Evolutionary conservation across 2,329 filamentous ascomycete genomes (phyloP).

Genomic region (Cytospora mali): DNA sequence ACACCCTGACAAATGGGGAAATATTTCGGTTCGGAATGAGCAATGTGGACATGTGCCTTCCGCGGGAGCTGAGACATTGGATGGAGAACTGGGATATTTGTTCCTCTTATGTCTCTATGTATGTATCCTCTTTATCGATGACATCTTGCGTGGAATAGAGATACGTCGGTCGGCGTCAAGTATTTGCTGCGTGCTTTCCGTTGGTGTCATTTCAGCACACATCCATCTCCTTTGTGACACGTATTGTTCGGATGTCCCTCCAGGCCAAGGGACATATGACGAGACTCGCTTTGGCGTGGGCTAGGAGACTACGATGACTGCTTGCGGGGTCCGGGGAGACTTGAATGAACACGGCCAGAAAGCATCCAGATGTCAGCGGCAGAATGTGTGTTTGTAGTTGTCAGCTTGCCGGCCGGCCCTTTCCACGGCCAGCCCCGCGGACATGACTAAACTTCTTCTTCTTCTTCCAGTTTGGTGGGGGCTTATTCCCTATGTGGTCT

Average conservation of each 20-base stretch:
- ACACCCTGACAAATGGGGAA: not conserved
- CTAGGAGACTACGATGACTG: too few relatives aligned
- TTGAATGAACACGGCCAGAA: too few relatives aligned
- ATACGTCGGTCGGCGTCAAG: not conserved
- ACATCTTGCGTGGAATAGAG: not conserved
- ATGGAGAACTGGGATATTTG: constrained; percentile 4
- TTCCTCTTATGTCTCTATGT: not conserved
- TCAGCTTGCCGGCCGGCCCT: too few relatives aligned
- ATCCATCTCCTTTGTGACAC: not conserved
- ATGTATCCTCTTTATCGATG: constrained; percentile 6
- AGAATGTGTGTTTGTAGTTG: too few relatives aligned
- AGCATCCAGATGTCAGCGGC: too few relatives aligned
- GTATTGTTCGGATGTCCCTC: not conserved
- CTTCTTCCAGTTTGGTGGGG: too few relatives aligned
- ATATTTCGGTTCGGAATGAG: constrained; percentile 12
- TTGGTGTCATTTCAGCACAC: not conserved
- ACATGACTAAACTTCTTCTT: too few relatives aligned
- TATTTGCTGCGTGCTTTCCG: not conserved
- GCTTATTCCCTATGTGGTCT: too few relatives aligned
- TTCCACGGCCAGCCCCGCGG: too few relatives aligned
- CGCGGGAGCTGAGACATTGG: not conserved
- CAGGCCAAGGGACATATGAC: too few relatives aligned
- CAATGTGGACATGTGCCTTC: constrained; percentile 13
- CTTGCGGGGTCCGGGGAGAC: too few relatives aligned
- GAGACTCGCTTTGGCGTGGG: too few relatives aligned